Evolutionary conservation across 148 eudicot genomes (phyloP).

Genomic region (Talinum fruticosum): DNA sequence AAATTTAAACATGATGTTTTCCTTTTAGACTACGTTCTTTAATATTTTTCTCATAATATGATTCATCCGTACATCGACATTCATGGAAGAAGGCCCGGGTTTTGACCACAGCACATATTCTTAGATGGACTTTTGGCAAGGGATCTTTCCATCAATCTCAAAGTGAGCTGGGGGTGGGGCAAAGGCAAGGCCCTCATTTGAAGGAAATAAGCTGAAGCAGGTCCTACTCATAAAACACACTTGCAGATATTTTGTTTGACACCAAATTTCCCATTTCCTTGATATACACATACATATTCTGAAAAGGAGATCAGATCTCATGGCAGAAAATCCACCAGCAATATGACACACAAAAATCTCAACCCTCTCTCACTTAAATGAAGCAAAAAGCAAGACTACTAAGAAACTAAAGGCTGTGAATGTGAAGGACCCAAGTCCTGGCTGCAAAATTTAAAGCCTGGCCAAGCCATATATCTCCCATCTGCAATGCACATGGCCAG

Average conservation of each 20-base stretch:
- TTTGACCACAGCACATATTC: no score
- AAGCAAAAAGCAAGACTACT: neutral
- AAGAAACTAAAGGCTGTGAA: neutral
- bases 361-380: neutral
- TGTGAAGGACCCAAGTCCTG: neutral
- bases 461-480: conserved; percentile 4
- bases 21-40: no score
- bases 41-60: no score
- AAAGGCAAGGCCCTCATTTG: no score
- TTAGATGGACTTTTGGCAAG: no score
- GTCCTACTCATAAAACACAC: no score
- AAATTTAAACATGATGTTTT: no score
- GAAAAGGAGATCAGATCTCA: neutral
- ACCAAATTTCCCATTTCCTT: neutral
- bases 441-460: neutral
- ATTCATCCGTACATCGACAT: no score
- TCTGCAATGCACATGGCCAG: neutral
- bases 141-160: no score
- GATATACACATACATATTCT: neutral
- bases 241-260: neutral
- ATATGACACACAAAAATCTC: neutral
- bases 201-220: no score
- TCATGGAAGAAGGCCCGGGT: no score
- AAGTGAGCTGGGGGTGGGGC: no score
- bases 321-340: neutral